Evolutionary conservation across 768 basidiomycete genomes (phyloP).

Genomic region (Termitomyces sp.): DNA sequence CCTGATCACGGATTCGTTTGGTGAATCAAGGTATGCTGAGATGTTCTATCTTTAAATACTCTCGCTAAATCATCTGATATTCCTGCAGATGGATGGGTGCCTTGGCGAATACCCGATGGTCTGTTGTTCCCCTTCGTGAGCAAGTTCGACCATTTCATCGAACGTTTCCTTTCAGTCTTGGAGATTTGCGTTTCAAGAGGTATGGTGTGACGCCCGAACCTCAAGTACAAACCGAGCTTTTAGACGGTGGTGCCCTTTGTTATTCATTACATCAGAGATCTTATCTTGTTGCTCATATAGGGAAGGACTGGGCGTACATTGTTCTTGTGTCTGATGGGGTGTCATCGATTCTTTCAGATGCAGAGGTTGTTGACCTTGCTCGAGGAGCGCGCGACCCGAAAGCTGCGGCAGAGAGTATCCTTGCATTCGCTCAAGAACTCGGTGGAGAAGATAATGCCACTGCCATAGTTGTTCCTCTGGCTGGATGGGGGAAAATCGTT

Average conservation of each 20-base stretch:
- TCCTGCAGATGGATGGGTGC: constrained; percentile 87
- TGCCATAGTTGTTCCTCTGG: constrained; percentile 83
- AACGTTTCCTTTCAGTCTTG: constrained; percentile 47
- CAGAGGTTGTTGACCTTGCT: constrained; percentile 90
- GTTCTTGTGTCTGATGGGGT: constrained; percentile 92
- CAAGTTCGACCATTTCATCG: background rate
- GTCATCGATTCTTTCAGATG: constrained; percentile 85
- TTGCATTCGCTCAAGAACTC: constrained; percentile 83
- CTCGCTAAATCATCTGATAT: background rate
- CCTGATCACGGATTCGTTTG: constrained; percentile 89
- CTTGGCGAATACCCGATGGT: constrained; percentile 88
- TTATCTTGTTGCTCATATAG: constrained; percentile 29
- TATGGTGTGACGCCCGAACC: constrained; percentile 94
- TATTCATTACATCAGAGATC: background rate
- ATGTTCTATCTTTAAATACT: background rate
- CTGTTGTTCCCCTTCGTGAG: constrained; percentile 15
- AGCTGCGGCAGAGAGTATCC: constrained; percentile 74
- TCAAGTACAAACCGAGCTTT: constrained; percentile 69
- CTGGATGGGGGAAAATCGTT: constrained; percentile 81
- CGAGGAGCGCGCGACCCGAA: constrained; percentile 67
- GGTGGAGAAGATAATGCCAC: constrained; percentile 91
- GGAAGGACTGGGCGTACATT: constrained; percentile 79
- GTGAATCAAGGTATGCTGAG: constrained; percentile 66
- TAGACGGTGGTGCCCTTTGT: constrained; percentile 51
- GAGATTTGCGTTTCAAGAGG: constrained; percentile 83